Evolutionary conservation across 805 yeast genomes (phyloP).

Genomic region (Myxozyma lipomycoides): DNA sequence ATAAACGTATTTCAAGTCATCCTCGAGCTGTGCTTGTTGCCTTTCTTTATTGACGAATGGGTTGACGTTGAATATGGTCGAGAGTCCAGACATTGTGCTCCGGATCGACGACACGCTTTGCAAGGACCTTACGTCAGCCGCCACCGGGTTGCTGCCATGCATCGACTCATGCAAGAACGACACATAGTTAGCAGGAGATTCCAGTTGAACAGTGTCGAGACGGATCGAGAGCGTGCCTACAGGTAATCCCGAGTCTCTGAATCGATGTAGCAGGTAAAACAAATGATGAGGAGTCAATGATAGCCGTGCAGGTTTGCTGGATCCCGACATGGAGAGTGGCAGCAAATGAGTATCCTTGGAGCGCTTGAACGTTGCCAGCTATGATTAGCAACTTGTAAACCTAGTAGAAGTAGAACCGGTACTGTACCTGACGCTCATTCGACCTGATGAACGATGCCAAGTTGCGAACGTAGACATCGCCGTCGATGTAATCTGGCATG

Average conservation of each 20-base stretch:
- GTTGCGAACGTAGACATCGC: constrained; percentile 31
- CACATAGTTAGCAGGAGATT: constrained; percentile 48
- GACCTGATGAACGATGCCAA: constrained; percentile 32
- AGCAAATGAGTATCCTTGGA: not conserved
- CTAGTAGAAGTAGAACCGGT: not conserved
- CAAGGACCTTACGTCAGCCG: constrained; percentile 32
- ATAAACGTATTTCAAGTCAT: constrained; percentile 47
- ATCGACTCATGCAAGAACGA: constrained; percentile 46
- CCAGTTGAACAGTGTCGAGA: constrained; percentile 53
- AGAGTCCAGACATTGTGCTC: constrained; percentile 44
- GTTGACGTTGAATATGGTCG: constrained; percentile 42
- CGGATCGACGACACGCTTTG: constrained; percentile 29
- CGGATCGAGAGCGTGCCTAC: constrained; percentile 63
- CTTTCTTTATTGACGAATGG: constrained; percentile 20
- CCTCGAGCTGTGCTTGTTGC: constrained; percentile 23
- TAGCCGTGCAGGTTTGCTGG: constrained; percentile 37
- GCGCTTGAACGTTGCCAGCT: not conserved
- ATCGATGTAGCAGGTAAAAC: constrained; percentile 56
- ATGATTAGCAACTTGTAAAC: not conserved
- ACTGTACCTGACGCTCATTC: constrained; percentile 32
- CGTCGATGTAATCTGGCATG: constrained; percentile 27
- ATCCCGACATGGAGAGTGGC: not conserved
- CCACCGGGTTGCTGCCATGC: constrained; percentile 14
- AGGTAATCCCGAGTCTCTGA: constrained; percentile 46
- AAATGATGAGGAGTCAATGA: constrained; percentile 61